A percentile compares a stretch with the other conserved stretches of the same genome.
Conservation (phyloP, 768 basidiomycete genomes). For the Phaffia tasmanica region DNA sequence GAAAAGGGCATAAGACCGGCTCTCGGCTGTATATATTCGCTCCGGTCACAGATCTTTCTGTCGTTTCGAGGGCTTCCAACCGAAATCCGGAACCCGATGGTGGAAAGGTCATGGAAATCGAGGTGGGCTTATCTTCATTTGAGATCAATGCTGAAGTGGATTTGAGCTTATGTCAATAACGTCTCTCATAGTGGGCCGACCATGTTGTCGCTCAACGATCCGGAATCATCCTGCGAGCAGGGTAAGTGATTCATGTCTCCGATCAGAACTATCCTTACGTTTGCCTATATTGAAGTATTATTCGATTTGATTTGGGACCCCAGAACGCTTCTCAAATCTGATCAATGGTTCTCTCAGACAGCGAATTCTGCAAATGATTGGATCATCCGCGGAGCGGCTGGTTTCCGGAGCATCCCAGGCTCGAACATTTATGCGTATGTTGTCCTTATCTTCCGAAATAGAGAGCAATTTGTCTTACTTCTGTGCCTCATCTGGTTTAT, state of each 20-base stretch:
- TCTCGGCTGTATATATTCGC: constrained; percentile 80
- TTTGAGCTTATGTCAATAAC: too few relatives aligned
- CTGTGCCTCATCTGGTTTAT: neutral
- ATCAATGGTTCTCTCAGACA: constrained; percentile 59
- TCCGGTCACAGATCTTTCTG: constrained; percentile 76
- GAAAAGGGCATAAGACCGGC: constrained; percentile 54
- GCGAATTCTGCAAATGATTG: constrained; percentile 38
- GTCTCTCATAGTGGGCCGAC: constrained; percentile 52
- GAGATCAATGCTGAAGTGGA: too few relatives aligned
- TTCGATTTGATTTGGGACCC: neutral
- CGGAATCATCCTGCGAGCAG: constrained; percentile 85
- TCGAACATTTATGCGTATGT: constrained; percentile 64
- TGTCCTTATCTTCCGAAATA: neutral
- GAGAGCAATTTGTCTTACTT: neutral
- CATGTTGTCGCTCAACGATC: constrained; percentile 88
- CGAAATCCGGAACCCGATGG: constrained; percentile 59
- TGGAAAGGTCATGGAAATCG: constrained; percentile 81
- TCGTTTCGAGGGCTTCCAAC: constrained; percentile 47
- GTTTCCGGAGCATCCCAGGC: constrained; percentile 72
- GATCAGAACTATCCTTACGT: neutral
- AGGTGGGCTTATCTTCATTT: constrained; percentile 34
- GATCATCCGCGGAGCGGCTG: constrained; percentile 75
- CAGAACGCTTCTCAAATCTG: constrained; percentile 80
- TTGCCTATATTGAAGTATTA: neutral
- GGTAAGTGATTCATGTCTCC: constrained; percentile 43